Conservation (phyloP, 2,329 filamentous ascomycete species). For the Colletotrichum sp. region DNA sequence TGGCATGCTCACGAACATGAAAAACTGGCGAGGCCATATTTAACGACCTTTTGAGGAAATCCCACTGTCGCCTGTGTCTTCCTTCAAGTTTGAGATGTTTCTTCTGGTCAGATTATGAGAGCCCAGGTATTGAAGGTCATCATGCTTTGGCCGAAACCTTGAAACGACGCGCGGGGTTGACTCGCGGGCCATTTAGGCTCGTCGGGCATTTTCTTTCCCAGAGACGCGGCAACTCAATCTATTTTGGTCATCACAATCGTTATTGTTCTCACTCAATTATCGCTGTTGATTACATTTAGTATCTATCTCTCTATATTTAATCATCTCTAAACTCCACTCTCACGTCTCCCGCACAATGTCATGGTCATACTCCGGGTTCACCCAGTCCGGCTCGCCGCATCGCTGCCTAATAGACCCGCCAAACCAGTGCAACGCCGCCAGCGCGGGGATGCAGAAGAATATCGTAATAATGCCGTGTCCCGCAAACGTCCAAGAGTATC, state of each 20-base stretch:
- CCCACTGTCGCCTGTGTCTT: neutral
- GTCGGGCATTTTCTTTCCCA: neutral
- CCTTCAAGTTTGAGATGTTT: neutral
- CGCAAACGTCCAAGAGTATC: slow-evolving; percentile 57
- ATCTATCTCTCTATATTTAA: neutral
- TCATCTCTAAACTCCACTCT: neutral
- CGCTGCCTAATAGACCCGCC: slow-evolving; percentile 40
- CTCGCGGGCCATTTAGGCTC: neutral
- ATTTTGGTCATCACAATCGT: neutral
- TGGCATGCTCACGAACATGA: neutral
- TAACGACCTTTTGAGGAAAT: fast-evolving
- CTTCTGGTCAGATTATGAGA: neutral
- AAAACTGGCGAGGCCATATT: neutral
- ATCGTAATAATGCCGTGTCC: slow-evolving; percentile 51
- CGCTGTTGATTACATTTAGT: neutral
- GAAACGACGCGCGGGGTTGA: neutral
- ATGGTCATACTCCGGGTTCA: slow-evolving; percentile 46
- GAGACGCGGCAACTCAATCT: neutral
- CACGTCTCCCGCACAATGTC: slow-evolving; percentile 2
- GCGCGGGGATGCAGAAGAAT: slow-evolving; percentile 40
- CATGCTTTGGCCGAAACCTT: neutral
- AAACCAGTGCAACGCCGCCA: slow-evolving; percentile 43
- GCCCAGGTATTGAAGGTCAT: neutral
- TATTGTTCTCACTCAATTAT: too few relatives aligned
- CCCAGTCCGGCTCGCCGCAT: slow-evolving; percentile 45